These are phyloP conservation scores for Pseudopithomyces maydicus DNA, from an alignment of 2,329 filamentous ascomycete genomes.

Conservation along the genomic window DNA sequence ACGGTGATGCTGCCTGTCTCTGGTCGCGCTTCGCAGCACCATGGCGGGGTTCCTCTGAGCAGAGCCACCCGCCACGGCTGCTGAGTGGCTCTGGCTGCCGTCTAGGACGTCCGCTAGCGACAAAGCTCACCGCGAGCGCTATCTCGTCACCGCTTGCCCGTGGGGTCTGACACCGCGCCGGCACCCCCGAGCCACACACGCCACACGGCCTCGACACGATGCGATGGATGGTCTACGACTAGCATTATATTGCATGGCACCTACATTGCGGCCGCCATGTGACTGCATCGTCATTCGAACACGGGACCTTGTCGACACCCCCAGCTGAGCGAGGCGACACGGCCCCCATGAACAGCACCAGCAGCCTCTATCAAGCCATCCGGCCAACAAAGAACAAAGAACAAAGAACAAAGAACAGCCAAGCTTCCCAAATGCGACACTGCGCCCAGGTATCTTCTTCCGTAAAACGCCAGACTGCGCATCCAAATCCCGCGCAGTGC, in stretches of 20 bases:
- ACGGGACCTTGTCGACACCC: too few species aligned
- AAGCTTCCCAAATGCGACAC: neutral
- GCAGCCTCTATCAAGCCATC: neutral
- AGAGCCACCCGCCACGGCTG: neutral
- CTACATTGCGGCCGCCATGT: too few species aligned
- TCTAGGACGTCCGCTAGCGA: neutral
- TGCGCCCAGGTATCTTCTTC: neutral
- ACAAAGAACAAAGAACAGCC: too few species aligned
- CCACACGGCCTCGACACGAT: neutral
- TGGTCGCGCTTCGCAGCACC: neutral
- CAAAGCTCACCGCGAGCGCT: neutral
- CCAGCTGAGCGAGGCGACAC: too few species aligned
- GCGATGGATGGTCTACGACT: neutral
- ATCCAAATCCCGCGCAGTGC: neutral
- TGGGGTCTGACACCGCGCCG: neutral
- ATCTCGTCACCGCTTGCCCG: neutral
- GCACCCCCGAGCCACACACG: neutral
- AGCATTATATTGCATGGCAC: neutral
- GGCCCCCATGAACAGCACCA: too few species aligned
- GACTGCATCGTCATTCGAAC: too few species aligned
- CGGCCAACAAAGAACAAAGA: neutral
- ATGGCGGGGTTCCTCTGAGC: neutral
- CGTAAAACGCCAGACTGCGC: neutral
- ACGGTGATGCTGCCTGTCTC: slow-evolving; percentile 3
- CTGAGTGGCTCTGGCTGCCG: too few species aligned